A percentile compares a stretch with the other conserved stretches of the same genome.
Evolutionary conservation across 352 stramenopile species (phyloP).

Genomic region (Pythium volutum): DNA sequence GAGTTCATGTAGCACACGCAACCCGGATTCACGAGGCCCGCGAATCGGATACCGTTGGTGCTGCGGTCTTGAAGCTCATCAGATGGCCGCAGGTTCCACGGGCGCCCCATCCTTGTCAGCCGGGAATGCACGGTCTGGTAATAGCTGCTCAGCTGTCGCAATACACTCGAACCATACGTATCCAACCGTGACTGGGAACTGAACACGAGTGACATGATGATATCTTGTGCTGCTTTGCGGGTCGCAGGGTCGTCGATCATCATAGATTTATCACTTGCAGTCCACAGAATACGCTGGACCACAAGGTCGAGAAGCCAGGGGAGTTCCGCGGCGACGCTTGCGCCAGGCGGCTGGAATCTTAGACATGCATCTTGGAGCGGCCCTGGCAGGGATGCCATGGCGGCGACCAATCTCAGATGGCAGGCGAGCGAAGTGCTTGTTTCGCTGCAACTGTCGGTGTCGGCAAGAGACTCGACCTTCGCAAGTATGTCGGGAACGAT

Average conservation of each 20-base stretch:
- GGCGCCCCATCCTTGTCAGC: slow-evolving; percentile 29
- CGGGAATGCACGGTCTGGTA: slow-evolving; percentile 2
- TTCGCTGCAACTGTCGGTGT: neutral
- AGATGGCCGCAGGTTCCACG: slow-evolving; percentile 54
- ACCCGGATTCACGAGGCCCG: slow-evolving; percentile 96
- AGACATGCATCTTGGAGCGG: neutral
- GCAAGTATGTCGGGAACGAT: slow-evolving; percentile 2
- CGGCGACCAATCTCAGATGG: slow-evolving; percentile 9
- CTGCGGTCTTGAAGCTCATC: slow-evolving; percentile 34
- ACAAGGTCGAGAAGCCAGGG: slow-evolving; percentile 11
- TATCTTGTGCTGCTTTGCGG: slow-evolving; percentile 12
- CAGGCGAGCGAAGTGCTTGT: neutral
- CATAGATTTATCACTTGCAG: neutral
- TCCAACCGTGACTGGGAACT: neutral
- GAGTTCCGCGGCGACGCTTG: neutral
- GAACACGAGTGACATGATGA: slow-evolving; percentile 2
- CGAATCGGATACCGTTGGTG: slow-evolving; percentile 19
- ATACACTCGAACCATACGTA: neutral
- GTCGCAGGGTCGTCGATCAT: neutral
- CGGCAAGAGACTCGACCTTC: neutral
- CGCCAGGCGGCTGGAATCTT: neutral
- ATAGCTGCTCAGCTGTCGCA: slow-evolving; percentile 8
- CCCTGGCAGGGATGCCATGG: neutral
- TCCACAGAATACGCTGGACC: slow-evolving; percentile 8
- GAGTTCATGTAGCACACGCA: slow-evolving; percentile 99